Evolutionary conservation across 768 basidiomycete genomes (phyloP).

Genomic region (Leccinum disarticulatum): DNA sequence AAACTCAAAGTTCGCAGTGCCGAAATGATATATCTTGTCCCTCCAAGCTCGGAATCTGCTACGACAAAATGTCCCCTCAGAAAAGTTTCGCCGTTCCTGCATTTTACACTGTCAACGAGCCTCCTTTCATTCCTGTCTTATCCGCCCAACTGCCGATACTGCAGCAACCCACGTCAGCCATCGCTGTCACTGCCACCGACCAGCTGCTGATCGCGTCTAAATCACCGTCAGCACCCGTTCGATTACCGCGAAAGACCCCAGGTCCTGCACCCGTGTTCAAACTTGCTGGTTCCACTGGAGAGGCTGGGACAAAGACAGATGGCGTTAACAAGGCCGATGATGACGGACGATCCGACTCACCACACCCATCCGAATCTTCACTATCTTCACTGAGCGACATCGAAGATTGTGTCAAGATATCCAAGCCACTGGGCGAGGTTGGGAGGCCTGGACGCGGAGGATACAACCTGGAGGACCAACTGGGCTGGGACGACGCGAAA

Average conservation of each 20-base stretch:
- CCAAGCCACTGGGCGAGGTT: not conserved
- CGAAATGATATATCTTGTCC: too few relatives aligned
- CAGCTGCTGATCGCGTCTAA: not conserved
- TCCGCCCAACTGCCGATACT: not conserved
- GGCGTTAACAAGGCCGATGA: too few relatives aligned
- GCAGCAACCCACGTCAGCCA: not conserved
- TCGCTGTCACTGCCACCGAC: not conserved
- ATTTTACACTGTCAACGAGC: not conserved
- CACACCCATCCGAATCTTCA: not conserved
- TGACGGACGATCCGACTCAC: too few relatives aligned
- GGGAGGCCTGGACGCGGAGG: not conserved
- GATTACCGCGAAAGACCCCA: not conserved
- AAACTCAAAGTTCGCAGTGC: too few relatives aligned
- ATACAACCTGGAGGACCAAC: not conserved
- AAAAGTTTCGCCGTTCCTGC: not conserved
- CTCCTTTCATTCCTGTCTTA: not conserved
- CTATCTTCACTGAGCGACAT: not conserved
- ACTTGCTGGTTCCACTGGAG: too few relatives aligned
- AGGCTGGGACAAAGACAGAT: too few relatives aligned
- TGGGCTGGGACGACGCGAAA: not conserved
- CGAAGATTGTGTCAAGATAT: not conserved
- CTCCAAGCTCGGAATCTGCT: too few relatives aligned
- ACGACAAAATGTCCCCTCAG: not conserved
- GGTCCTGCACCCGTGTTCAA: not conserved
- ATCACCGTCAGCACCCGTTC: not conserved